Conservation (phyloP, 148 eudicot genomes). For the Rhododendron mucronatum region DNA sequence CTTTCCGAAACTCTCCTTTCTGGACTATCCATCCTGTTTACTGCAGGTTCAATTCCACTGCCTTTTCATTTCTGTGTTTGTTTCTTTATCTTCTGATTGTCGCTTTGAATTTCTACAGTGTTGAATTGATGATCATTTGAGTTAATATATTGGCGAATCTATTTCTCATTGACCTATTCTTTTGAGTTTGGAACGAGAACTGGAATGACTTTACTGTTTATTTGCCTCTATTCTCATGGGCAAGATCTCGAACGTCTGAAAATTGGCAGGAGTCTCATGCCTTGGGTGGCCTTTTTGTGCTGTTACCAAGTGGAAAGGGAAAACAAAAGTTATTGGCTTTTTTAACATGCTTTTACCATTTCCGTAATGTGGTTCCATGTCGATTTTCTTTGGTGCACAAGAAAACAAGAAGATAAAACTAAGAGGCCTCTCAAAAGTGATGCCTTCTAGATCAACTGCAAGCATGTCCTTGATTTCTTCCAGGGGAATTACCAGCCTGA, state of each 20-base stretch:
- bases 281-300: neutral
- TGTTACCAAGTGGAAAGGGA: neutral
- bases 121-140: neutral
- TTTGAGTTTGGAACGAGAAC: neutral
- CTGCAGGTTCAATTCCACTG: conserved; percentile 56
- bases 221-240: neutral
- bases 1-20: conserved; percentile 88
- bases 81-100: neutral
- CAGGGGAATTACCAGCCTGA: neutral
- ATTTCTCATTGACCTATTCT: neutral
- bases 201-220: neutral
- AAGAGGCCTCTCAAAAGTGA: neutral
- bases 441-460: neutral
- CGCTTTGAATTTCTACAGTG: neutral
- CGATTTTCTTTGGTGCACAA: neutral
- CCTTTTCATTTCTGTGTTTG: neutral
- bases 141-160: neutral
- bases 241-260: neutral
- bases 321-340: neutral
- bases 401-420: neutral
- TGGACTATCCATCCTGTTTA: conserved; percentile 99
- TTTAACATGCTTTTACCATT: neutral
- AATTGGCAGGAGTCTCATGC: neutral
- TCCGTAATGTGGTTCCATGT: neutral
- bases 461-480: neutral